These are phyloP conservation scores for Diatrype stigma DNA, from an alignment of 2,329 filamentous ascomycete genomes.

Conservation along the genomic window DNA sequence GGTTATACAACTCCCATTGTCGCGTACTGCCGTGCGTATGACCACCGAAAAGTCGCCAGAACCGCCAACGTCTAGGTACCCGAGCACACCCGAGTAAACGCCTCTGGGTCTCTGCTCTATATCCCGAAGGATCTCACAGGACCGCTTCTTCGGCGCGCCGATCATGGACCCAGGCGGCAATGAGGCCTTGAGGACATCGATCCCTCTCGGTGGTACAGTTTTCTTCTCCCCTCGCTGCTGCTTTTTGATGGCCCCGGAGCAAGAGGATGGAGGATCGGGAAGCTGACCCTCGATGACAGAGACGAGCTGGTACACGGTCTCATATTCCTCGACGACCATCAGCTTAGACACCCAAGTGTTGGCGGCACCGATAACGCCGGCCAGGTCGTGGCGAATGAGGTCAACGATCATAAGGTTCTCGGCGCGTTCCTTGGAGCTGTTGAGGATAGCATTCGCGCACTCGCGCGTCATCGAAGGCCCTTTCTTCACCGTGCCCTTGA, in stretches of 20 bases:
- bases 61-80: slow-evolving; percentile 67
- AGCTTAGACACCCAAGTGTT: slow-evolving; percentile 60
- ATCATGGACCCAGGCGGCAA: slow-evolving; percentile 73
- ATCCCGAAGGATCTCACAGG: slow-evolving; percentile 59
- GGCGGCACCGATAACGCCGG: slow-evolving; percentile 57
- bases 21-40: slow-evolving; percentile 59
- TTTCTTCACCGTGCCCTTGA: slow-evolving; percentile 71
- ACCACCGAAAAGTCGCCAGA: slow-evolving; percentile 67
- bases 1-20: slow-evolving; percentile 1
- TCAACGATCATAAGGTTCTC: slow-evolving; percentile 80
- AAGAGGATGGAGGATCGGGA: slow-evolving; percentile 23
- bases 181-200: slow-evolving; percentile 57
- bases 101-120: slow-evolving; percentile 54
- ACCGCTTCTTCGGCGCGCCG: slow-evolving; percentile 69
- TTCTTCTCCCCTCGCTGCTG: no score
- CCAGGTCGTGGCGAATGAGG: slow-evolving; percentile 67
- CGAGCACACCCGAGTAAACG: slow-evolving; percentile 65
- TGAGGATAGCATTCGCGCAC: slow-evolving; percentile 54
- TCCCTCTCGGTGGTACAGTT: slow-evolving; percentile 28
- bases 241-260: no score
- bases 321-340: slow-evolving; percentile 67
- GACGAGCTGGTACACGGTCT: slow-evolving; percentile 67
- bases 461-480: slow-evolving; percentile 46
- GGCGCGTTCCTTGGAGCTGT: slow-evolving; percentile 64
- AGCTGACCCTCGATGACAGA: slow-evolving; percentile 54